Base-by-base conservation (phyloP, 2,329 filamentous ascomycete species). In the Exophiala viscosa region DNA sequence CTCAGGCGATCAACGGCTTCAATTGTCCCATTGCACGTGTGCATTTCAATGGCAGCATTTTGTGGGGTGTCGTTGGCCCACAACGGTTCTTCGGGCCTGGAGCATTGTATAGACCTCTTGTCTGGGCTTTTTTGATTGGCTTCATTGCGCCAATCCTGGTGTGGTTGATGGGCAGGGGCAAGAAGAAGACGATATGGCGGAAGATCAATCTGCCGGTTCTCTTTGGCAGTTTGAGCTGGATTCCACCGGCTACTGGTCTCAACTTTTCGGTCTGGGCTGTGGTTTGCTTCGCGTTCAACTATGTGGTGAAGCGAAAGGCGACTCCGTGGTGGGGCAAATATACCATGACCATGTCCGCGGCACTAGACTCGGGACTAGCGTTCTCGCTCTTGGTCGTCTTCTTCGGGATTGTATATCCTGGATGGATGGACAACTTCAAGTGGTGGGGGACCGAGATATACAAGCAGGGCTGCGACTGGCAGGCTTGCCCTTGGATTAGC, bases 401-500 rank as follows among this genome's bases (percentile, higher is more conserved):
- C 67, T 92, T 95, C 63, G 87, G 84, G 1, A 87, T 95, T 60
- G 79, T 93, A n/a, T 92, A 90, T 65, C 86, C 89, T 0, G 87
- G 87, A 0, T 82, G 78, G 75, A 86, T 86, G 74, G 78, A 82
- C 35, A 76, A 78, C 23, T 90, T 93, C 65, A 82, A 76, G 51
- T 95, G 89, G 90, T 95, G 89, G 90, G 90, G 90, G 0, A 95
- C 90, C 0, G 87, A 93, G 65, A 79, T 92, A 4, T 90, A 90
- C 67, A 91, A 90, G 69, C 78, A 84, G 68, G 88, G 89, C 15
- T 93, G 88, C 68, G 88, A 93, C 72, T 93, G 88, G 88, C 77
- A 84, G 66, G 88, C 87, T 39, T 93, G 88, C 67, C 71, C 87
- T 1, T 92, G 86, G 65, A 81, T 76, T 50, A 77, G 70, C 0